Conservation (phyloP, 305 asterid species). For the Stenogyne calaminthoides region DNA sequence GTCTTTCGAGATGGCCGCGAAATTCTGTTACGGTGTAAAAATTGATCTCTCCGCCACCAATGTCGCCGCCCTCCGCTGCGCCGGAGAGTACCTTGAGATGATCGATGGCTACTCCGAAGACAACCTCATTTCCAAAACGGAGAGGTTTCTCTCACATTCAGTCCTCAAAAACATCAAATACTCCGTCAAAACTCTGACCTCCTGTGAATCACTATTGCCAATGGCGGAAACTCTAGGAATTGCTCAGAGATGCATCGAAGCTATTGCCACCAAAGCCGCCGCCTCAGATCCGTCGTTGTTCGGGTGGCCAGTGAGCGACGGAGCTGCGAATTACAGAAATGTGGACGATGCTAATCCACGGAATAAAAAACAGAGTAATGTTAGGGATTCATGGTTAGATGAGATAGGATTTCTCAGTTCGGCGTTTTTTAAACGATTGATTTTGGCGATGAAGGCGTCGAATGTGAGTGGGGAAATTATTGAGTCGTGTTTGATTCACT, state of each 20-base stretch:
- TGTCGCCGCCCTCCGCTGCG: constrained; percentile 85
- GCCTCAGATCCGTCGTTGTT: constrained; percentile 77
- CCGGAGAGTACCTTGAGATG: constrained; percentile 86
- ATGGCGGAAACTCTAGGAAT: constrained; percentile 72
- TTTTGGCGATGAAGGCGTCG: constrained; percentile 59
- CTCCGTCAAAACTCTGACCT: constrained; percentile 55
- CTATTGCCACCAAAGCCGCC: constrained; percentile 69
- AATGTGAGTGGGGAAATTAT: constrained; percentile 70
- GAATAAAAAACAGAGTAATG: constrained; percentile 28
- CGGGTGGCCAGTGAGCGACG: constrained; percentile 93
- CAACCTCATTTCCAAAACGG: constrained; percentile 78
- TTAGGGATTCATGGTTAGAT: constrained; percentile 65
- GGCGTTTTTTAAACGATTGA: constrained; percentile 62
- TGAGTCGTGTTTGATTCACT: constrained; percentile 79
- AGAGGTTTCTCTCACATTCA: constrained; percentile 56
- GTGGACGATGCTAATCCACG: constrained; percentile 32
- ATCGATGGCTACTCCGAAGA: constrained; percentile 87
- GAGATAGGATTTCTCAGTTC: constrained; percentile 62
- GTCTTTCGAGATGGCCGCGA: constrained; percentile 83
- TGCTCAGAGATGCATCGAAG: constrained; percentile 72
- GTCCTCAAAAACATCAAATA: constrained; percentile 58
- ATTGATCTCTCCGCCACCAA: constrained; percentile 69
- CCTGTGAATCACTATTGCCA: constrained; percentile 64
- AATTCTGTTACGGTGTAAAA: constrained; percentile 90
- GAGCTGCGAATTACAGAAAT: constrained; percentile 24